Conservation (phyloP, 208 protist genomes). For the Trypanosoma scelopori region DNA sequence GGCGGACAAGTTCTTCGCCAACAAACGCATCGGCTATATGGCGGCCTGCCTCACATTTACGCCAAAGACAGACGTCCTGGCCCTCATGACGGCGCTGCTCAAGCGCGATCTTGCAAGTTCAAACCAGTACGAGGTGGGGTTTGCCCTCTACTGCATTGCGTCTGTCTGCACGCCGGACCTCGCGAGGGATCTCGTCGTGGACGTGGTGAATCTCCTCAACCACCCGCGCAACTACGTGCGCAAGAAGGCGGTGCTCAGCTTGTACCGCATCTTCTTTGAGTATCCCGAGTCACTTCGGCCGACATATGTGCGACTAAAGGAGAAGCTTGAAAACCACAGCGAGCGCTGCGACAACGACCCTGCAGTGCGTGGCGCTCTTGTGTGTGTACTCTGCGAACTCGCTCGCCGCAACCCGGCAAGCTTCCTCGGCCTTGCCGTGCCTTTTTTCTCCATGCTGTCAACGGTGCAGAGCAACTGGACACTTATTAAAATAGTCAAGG, state of each 20-base stretch:
- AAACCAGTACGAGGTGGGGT: conserved; percentile 95
- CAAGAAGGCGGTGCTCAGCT: conserved; percentile 94
- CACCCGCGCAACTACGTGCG: conserved; percentile 91
- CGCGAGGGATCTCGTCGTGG: conserved; percentile 93
- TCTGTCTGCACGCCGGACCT: conserved; percentile 97
- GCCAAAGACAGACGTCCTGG: conserved; percentile 95
- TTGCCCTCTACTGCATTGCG: conserved; percentile 95
- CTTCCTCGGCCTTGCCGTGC: conserved; percentile 96
- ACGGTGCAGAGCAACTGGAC: conserved; percentile 98
- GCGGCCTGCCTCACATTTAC: conserved; percentile 95
- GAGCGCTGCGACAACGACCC: conserved; percentile 80
- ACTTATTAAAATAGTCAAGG: conserved; percentile 99
- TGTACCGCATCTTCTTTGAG: conserved; percentile 98
- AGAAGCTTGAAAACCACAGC: conserved; percentile 95
- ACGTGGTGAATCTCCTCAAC: conserved; percentile 94
- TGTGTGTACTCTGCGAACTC: conserved; percentile 98
- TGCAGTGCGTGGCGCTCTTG: conserved; percentile 93
- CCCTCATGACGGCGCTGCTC: conserved; percentile 96
- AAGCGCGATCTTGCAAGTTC: conserved; percentile 94
- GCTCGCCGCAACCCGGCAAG: conserved; percentile 97
- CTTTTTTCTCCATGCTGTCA: conserved; percentile 96
- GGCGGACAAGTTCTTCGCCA: conserved; percentile 71
- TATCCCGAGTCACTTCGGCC: conserved; percentile 97
- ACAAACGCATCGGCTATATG: conserved; percentile 94
- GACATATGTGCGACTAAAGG: conserved; percentile 95